Conservation (phyloP, 768 basidiomycete species). For the Tephrocybe sp. region DNA sequence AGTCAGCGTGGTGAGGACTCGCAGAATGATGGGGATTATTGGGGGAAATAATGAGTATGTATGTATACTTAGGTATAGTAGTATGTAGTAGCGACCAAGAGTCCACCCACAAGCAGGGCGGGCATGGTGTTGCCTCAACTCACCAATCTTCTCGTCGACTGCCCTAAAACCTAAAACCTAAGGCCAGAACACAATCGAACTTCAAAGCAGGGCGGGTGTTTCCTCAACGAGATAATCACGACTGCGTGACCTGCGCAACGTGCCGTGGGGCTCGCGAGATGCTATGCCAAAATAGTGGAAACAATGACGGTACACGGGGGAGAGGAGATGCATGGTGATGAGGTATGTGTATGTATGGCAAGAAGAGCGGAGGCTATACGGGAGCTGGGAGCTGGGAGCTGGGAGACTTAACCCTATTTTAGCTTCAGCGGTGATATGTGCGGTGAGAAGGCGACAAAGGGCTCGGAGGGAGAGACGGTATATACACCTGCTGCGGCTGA, state of each 20-base stretch:
- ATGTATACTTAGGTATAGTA: neutral
- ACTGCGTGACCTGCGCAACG: too few species aligned
- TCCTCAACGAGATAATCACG: too few species aligned
- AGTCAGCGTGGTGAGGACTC: neutral
- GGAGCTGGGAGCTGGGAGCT: too few species aligned
- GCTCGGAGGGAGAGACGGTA: neutral
- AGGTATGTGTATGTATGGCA: too few species aligned
- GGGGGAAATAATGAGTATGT: neutral
- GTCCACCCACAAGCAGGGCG: neutral
- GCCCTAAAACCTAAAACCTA: neutral
- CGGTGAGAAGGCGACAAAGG: neutral
- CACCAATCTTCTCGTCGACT: neutral
- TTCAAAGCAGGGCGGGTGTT: too few species aligned
- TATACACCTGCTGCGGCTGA: neutral
- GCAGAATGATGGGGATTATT: neutral
- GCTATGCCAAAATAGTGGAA: too few species aligned
- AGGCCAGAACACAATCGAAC: too few species aligned
- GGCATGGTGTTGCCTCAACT: slow-evolving; percentile 6
- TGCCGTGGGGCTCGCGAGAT: too few species aligned
- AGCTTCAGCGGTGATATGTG: neutral
- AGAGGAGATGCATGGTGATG: too few species aligned
- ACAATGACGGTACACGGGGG: too few species aligned
- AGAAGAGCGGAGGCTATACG: too few species aligned
- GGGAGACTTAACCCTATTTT: too few species aligned
- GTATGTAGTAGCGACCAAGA: slow-evolving; percentile 3